Conservation (phyloP, 1,284 basidiomycete species). For the Dichomitus squalens region DNA sequence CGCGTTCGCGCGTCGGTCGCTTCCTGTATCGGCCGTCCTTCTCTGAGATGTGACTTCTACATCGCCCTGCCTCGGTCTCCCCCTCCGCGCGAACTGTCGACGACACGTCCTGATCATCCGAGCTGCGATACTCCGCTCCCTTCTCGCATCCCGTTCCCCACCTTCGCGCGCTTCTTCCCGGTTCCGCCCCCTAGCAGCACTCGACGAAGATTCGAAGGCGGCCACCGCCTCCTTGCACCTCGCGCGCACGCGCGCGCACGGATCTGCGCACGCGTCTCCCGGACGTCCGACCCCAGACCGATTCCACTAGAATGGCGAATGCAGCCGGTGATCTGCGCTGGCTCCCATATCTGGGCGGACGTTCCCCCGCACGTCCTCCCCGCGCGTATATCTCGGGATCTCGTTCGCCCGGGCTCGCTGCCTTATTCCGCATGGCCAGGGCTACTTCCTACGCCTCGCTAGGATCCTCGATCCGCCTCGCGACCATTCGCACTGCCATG, state of each 20-base stretch:
- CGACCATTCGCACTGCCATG: neutral
- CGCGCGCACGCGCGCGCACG: neutral
- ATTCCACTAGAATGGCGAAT: neutral
- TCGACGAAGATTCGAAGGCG: neutral
- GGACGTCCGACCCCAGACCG: neutral
- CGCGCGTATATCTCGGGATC: conserved; percentile 15
- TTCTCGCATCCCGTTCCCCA: conserved; percentile 1
- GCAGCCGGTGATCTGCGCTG: neutral
- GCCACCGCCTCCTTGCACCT: neutral
- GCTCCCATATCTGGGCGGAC: conserved; percentile 5
- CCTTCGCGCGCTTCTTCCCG: conserved; percentile 8
- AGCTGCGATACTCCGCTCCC: conserved; percentile 10
- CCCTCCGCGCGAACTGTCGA: too few relatives aligned
- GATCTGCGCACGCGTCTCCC: conserved; percentile 6
- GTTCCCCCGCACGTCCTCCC: conserved; percentile 5
- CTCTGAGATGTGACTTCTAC: too few relatives aligned
- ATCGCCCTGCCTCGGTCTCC: too few relatives aligned
- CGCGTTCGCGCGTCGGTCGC: too few relatives aligned
- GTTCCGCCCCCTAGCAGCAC: neutral
- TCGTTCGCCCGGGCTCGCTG: neutral
- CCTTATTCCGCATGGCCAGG: conserved; percentile 2
- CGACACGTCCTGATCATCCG: neutral
- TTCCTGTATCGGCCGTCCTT: too few relatives aligned
- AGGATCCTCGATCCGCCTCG: neutral
- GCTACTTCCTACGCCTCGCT: neutral